Evolutionary conservation across 2,329 filamentous ascomycete species (phyloP), one percentile per base, ranked within the genome.

Genomic region (Scleromitrula shiraiana): DNA sequence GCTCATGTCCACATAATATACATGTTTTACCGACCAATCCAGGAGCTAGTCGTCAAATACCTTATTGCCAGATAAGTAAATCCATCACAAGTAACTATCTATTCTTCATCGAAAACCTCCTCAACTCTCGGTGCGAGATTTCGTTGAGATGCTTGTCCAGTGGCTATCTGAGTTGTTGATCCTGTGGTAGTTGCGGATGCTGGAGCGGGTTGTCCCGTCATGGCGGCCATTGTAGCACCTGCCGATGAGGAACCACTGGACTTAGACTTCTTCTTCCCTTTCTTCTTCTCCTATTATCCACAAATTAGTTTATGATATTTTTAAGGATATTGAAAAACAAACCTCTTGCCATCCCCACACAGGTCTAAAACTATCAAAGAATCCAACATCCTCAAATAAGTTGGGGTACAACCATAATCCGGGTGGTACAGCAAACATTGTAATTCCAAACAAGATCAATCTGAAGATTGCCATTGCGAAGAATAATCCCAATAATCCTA

Each of bases 321-420:
- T 14, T 24, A 36, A 14, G 4, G 17, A 17, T 32, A 37, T 15
- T n/a, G 19, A 7, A 14, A 7, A 37, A 68, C 78, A 67, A 64
- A 94, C 88, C 79, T 95, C 90, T 67, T 98, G 93, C 93, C 93
- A 98, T 51, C 88, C 93, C 91, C 93, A 98, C 5, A 95, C 70
- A 17, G 93, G 93, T 63, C 84, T 84, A 77, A 98, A 98, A 62
- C 87, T 94, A 65, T 98, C 93, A 68, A 98, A 85, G 71, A 98
- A 97, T 7, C 91, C 95, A 23, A 98, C 93, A 64, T 98, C 93
- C 67, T 98, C 93, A 73, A 96, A 98, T 17, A 98, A 72, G 64
- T 98, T 98, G 41, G 93, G 93, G 70, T 91, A 98, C 37, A 98
- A 76, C 93, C 93, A 98, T n/a, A 98, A 75, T 60, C 93, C 93